These are phyloP conservation scores for Blastocystis sp. DNA, from an alignment of 352 stramenopile genomes.

Conservation along the genomic window DNA sequence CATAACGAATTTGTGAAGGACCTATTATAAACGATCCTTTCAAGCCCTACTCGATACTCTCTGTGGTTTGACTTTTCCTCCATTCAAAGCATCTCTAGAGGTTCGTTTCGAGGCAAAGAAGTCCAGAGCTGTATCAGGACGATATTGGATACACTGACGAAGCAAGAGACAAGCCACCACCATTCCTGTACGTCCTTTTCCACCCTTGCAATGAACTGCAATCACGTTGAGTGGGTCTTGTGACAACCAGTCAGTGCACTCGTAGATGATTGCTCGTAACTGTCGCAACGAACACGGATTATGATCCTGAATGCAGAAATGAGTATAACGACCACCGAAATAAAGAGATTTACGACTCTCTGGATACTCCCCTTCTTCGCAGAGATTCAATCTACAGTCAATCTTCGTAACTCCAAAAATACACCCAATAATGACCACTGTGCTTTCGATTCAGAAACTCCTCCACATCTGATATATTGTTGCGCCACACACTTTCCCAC, in stretches of 20 bases:
- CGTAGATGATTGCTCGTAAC: conserved; percentile 13
- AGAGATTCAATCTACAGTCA: conserved; percentile 55
- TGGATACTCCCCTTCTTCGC: conserved; percentile 53
- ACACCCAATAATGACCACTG: conserved; percentile 57
- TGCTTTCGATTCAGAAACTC: conserved; percentile 57
- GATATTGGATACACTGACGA: neutral
- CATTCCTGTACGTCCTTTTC: conserved; percentile 60
- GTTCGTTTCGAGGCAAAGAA: conserved; percentile 59
- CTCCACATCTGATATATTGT: conserved; percentile 58
- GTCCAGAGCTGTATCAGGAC: conserved; percentile 9
- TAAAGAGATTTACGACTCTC: neutral
- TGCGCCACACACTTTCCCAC: conserved; percentile 43
- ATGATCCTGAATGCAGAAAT: conserved; percentile 56
- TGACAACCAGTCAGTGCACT: conserved; percentile 40
- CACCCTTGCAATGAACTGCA: conserved; percentile 60
- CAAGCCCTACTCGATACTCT: neutral
- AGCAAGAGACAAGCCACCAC: conserved; percentile 57
- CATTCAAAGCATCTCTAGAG: neutral
- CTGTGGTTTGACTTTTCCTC: conserved; percentile 11
- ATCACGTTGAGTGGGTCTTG: conserved; percentile 49
- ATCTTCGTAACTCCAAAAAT: neutral
- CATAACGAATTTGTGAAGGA: conserved; percentile 55
- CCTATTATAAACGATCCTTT: neutral
- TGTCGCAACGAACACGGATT: conserved; percentile 43
- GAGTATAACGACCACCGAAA: conserved; percentile 45